Base-by-base conservation (phyloP, 2,329 filamentous ascomycete species). In the Hirsutella rhossiliensis region DNA sequence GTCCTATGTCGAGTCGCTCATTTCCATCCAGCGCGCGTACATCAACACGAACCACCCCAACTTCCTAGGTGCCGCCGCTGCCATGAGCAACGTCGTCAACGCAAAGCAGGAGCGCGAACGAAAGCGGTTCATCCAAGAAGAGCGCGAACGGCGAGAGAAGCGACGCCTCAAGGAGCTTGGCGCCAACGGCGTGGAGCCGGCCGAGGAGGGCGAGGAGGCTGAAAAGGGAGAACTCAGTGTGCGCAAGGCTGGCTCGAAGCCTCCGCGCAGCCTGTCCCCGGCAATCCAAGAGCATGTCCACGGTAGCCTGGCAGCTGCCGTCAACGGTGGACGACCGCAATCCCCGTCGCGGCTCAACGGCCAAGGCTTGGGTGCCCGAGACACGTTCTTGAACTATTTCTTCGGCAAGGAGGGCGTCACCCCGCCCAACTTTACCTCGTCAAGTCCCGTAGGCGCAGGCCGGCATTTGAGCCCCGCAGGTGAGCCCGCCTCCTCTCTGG, bases 1-100 rank as follows among this genome's bases (percentile, higher is more conserved):
- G 2, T 75, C 68, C 43, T 98, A 98, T 54, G 92, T 98, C 38
- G 92, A 96, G 63, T 97, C 90, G 36, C 73, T 98, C 49, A 98
- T 98, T 52, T 84, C 92, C 23, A 98, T 98, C 48, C 92, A 98
- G 65, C 79, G 92, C 52, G 92, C 92, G 18, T 98, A 98, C 65
- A 97, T 98, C 68, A 98, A 98, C 69, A 98, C 92, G 37, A 98
- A 98, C 59, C 92, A 98, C 61, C 92, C 92, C 41, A 98, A 98
- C 65, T 98, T 98, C 69, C 78, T 97, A 15, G 92, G 92, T 38
- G 92, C 92, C 15, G 90, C 92, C 19, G 90, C 89, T 31, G 92
- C 92, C 49, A 98, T 98, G 92, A 90, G 87, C 52, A 88, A 92
- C 40, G 90, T 98, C 40, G 94, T 98, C 48, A 86, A 80, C 58